Evolutionary conservation across 345 rosid genomes (phyloP).

Genomic region (Carallia brachiata): DNA sequence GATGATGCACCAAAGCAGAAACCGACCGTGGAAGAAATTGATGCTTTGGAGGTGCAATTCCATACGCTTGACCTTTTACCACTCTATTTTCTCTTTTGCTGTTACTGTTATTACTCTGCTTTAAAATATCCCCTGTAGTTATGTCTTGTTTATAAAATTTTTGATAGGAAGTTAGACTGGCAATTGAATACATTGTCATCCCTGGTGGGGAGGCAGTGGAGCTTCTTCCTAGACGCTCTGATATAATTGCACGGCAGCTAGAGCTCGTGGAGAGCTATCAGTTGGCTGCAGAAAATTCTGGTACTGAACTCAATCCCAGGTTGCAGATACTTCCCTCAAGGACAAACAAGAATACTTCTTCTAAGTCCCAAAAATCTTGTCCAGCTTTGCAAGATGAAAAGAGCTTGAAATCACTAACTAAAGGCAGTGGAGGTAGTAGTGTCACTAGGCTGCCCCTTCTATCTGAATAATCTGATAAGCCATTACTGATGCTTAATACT

Average conservation of each 20-base stretch:
- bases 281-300: slow-evolving; percentile 78
- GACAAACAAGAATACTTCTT: slow-evolving; percentile 44
- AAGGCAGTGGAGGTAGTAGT: slow-evolving; percentile 42
- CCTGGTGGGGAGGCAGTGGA: slow-evolving; percentile 96
- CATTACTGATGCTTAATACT: not conserved
- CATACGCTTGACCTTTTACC: slow-evolving; percentile 3
- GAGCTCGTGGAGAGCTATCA: slow-evolving; percentile 90
- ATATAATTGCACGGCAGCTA: slow-evolving; percentile 81
- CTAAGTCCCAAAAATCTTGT: slow-evolving; percentile 34
- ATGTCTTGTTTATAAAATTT: not conserved
- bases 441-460: slow-evolving; percentile 64
- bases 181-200: slow-evolving; percentile 88
- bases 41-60: slow-evolving; percentile 82
- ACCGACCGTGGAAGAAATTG: slow-evolving; percentile 93
- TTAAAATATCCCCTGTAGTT: not conserved
- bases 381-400: slow-evolving; percentile 20
- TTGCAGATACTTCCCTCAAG: slow-evolving; percentile 85
- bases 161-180: slow-evolving; percentile 77
- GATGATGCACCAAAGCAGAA: slow-evolving; percentile 84
- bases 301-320: slow-evolving; percentile 73
- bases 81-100: not conserved
- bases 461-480: slow-evolving; percentile 46
- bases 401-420: slow-evolving; percentile 18
- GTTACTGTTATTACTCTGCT: not conserved
- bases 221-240: slow-evolving; percentile 87